These are phyloP conservation scores for Tylopilus orsonianus DNA, from an alignment of 1,284 basidiomycete genomes.

Conservation along the genomic window DNA sequence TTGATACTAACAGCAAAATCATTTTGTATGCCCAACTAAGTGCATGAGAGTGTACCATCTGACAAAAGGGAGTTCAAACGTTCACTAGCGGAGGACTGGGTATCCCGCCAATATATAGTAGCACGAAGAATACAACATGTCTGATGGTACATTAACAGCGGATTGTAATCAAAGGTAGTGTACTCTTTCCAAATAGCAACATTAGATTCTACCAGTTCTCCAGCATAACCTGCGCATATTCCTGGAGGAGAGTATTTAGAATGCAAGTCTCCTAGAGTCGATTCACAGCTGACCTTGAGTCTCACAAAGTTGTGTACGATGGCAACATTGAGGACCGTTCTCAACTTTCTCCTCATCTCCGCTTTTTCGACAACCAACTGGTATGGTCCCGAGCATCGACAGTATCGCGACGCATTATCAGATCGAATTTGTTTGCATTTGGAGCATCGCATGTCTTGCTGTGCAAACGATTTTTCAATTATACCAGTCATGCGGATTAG, in stretches of 20 bases:
- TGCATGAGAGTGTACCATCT: too few relatives aligned
- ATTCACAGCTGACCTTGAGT: conserved; percentile 53
- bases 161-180: not conserved
- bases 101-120: too few relatives aligned
- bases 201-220: conserved; percentile 40
- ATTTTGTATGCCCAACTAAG: too few relatives aligned
- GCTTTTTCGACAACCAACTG: conserved; percentile 67
- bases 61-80: too few relatives aligned
- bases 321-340: conserved; percentile 80
- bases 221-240: conserved; percentile 52
- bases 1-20: too few relatives aligned
- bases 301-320: conserved; percentile 67
- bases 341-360: conserved; percentile 68
- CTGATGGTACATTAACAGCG: not conserved
- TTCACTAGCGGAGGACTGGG: too few relatives aligned
- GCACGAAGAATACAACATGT: conserved; percentile 10
- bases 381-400: conserved; percentile 86
- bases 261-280: not conserved
- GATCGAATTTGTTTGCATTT: conserved; percentile 89
- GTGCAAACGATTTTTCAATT: conserved; percentile 75
- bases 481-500: conserved; percentile 77
- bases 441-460: conserved; percentile 87
- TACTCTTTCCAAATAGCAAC: not conserved
- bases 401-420: conserved; percentile 84
- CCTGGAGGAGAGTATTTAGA: conserved; percentile 37